Base-by-base conservation (phyloP, 169 alveolate genomes). In the Neospora caninum region DNA sequence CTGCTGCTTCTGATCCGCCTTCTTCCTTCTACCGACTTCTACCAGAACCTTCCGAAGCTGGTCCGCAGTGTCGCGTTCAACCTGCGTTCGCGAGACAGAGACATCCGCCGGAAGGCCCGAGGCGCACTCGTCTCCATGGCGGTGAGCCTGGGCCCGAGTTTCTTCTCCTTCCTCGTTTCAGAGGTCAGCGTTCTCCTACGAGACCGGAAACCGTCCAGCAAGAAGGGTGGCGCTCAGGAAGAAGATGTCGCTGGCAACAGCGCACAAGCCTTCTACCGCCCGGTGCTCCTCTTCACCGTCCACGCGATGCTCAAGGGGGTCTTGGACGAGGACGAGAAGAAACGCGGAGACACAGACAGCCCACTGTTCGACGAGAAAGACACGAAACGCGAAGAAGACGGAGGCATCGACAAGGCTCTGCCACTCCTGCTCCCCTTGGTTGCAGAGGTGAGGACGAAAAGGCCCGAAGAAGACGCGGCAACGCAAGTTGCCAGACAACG, bases 91-190 rank as follows among this genome's bases (percentile, higher is more conserved):
- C 93, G 95, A 7, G 94, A 93, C 39, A 91, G 95, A 34, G 88
- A 69, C 42, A 88, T 87, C 27, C 58, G 95, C 6, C 95, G 95
- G 34, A 84, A 80, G 78, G 95, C 95, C n/a, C 84, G 95, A n/a
- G 91, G 84, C 45, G 95, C 95, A 2, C 36, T 93, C 43, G 73
- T 58, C 41, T 80, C 86, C 58, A 36, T 93, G 41, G 91, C 94
- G 9, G 91, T 64, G 45, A 67, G 42, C 64, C 80, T 93, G 86
- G 95, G 95, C 20, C 25, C 92, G 38, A 64, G 58, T 20, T 93
- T 64, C 94, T 80, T 93, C 80, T 36, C 95, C 36, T 88, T 87
- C 88, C 80, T 93, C n/a, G 92, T 78, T 67, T 45, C 94, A 54
- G 95, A 93, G 58, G 36, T 78, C 88, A 18, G 70, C 31, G 83